These are phyloP conservation scores for Astragalus membranaceus DNA, from an alignment of 306 rosid species.

Conservation along the genomic window DNA sequence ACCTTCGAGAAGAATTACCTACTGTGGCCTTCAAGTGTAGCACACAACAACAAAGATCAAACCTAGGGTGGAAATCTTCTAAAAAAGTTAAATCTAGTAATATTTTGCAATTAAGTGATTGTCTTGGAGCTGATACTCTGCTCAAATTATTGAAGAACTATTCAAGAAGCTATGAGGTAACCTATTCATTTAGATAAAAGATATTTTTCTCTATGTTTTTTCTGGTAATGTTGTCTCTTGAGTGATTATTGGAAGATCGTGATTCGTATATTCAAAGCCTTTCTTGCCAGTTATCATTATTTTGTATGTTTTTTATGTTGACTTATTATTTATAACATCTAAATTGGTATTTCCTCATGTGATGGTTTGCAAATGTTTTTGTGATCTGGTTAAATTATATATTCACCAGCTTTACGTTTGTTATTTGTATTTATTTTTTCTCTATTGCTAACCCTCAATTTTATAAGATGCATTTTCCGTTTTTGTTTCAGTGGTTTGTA, in stretches of 20 bases:
- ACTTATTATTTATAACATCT: not conserved
- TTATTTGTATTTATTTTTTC: not conserved
- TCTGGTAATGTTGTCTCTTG: not conserved
- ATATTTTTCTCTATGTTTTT: not conserved
- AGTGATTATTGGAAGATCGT: not conserved
- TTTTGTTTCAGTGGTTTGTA: not conserved
- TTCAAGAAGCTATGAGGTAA: constrained; percentile 93
- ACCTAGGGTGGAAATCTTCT: constrained; percentile 86
- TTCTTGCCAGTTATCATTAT: not conserved
- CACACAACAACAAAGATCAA: constrained; percentile 91
- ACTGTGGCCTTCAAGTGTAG: constrained; percentile 97
- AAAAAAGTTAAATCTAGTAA: constrained; percentile 61
- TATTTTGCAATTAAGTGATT: constrained; percentile 73
- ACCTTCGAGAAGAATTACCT: constrained; percentile 90
- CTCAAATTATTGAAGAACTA: constrained; percentile 89
- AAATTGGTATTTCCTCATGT: not conserved
- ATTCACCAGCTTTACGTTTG: not conserved
- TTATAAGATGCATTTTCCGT: not conserved
- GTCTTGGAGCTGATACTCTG: constrained; percentile 95
- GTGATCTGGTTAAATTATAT: not conserved
- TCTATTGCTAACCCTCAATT: not conserved
- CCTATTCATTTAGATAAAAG: not conserved
- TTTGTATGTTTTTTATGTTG: not conserved
- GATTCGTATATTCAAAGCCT: not conserved
- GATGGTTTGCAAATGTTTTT: not conserved